Conservation (phyloP, 2,329 filamentous ascomycete genomes). For the Arthrobotrys musiformis region DNA sequence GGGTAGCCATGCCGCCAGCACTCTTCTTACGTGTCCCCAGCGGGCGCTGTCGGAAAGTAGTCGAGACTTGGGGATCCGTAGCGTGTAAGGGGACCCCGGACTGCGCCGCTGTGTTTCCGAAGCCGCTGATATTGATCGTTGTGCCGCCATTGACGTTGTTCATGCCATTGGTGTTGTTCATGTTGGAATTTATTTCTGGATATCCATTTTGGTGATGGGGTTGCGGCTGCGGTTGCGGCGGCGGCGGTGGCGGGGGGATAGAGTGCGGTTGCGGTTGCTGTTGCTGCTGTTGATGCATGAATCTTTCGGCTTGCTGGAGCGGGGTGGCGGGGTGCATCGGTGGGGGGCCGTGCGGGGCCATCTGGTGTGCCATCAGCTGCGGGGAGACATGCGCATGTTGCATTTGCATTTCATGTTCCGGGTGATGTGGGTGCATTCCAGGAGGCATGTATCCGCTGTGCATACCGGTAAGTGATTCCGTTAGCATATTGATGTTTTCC, state of each 20-base stretch:
- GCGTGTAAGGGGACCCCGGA: constrained; percentile 42
- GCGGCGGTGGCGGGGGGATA: constrained; percentile 5
- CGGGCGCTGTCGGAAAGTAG: constrained; percentile 46
- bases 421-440: background rate
- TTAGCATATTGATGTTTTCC: background rate
- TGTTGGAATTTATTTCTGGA: constrained; percentile 35
- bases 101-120: constrained; percentile 46
- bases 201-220: constrained; percentile 5
- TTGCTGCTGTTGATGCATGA: constrained; percentile 37
- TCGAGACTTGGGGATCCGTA: constrained; percentile 53
- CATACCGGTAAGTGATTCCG: background rate
- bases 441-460: constrained; percentile 13
- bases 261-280: background rate
- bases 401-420: constrained; percentile 2
- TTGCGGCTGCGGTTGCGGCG: background rate
- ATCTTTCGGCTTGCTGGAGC: constrained; percentile 46
- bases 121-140: constrained; percentile 35
- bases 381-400: constrained; percentile 12
- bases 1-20: constrained; percentile 68
- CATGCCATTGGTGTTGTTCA: constrained; percentile 36
- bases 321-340: constrained; percentile 21
- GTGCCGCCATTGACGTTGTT: constrained; percentile 5
- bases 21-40: constrained; percentile 60
- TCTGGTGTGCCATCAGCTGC: constrained; percentile 10
- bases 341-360: constrained; percentile 1